Evolutionary conservation across 192 early-diverging fungal genomes (phyloP), one percentile per base, ranked within the genome.

Genomic region (Gryganskiella cystojenkinii): DNA sequence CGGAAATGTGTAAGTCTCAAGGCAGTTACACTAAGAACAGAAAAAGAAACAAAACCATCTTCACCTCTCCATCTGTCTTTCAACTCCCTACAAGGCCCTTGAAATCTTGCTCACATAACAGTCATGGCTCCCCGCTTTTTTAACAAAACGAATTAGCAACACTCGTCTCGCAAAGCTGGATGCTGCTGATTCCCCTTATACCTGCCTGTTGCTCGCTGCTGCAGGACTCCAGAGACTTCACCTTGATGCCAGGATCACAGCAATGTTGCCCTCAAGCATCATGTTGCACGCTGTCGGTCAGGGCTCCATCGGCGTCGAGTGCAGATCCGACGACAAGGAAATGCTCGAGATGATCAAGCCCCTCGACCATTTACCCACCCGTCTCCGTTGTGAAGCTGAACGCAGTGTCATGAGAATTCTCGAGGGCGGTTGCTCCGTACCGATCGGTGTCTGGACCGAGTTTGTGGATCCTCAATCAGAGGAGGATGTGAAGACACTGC

Each of bases 371-470:
- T 20, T 66, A 40, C 78, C 76, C 7, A 89, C 95, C 0, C 74
- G 89, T 33, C 55, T 95, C 25, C 72, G 86, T 46, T 95, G 94
- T 59, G 71, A 85, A 37, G 90, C 92, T 11, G 96, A 99, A 73
- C 93, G 95, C 15, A 82, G 90, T 37, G 86, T 96, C 67, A 95
- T 97, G 95, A 86, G 92, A 27, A 85, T 79, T 33, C 81, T 99
- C 25, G 95, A 99, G 83, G 97, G 97, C 40, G 97, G 97, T 4
- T 99, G 97, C 84, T 92, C 89, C 53, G 95, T 99, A 47, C 96
- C 97, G 4, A 90, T 98, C 65, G 97, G 96, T 34, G 95, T 96
- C 17, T 87, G 80, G 62, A 87, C 92, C 1, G 59, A 59, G 59
- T 90, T 87, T 81, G 61, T 76, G 19, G 25, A 58, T 28, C 51